phyloP scores from a whole-genome alignment of 345 rosid species.

The Citrus australasica region DNA sequence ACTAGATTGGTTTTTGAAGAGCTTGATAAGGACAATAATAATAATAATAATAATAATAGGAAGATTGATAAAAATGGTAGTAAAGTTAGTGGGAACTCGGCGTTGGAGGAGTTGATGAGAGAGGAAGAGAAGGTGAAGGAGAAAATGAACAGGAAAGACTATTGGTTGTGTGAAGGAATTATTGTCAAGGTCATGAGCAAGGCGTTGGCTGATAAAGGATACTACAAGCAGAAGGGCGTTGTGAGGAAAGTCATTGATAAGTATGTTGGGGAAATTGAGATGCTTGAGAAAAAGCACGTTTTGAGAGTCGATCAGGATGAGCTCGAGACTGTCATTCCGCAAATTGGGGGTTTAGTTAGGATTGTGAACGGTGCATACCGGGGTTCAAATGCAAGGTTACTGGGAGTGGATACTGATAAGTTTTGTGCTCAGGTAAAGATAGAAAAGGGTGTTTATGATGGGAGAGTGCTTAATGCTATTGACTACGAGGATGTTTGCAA shows the following conservation, averaged over 20 bases:
- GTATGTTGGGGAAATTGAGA: constrained; percentile 85
- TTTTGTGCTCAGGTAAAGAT: constrained; percentile 84
- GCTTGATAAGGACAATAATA: constrained; percentile 20
- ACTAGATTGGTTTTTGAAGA: constrained; percentile 63
- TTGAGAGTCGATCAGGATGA: constrained; percentile 93
- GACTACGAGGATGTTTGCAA: constrained; percentile 94
- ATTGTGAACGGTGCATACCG: constrained; percentile 91
- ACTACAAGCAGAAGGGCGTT: constrained; percentile 85
- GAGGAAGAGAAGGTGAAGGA: constrained; percentile 88
- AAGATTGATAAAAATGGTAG: constrained; percentile 34
- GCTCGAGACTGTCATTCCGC: constrained; percentile 94
- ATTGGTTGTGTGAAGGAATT: constrained; percentile 82
- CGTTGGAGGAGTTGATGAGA: constrained; percentile 84
- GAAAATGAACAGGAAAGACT: constrained; percentile 76
- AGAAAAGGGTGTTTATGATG: constrained; percentile 93
- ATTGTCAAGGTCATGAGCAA: constrained; percentile 92
- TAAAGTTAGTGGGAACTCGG: constrained; percentile 39
- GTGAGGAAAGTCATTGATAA: constrained; percentile 80
- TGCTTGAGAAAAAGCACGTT: constrained; percentile 73
- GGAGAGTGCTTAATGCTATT: constrained; percentile 71
- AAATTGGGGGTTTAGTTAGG: constrained; percentile 72
- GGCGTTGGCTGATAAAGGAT: constrained; percentile 70
- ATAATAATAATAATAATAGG: neutral
- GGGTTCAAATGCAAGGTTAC: constrained; percentile 68
- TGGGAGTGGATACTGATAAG: constrained; percentile 77